These are phyloP conservation scores for Claviceps cyperi DNA, from an alignment of 2,329 filamentous ascomycete genomes.

Conservation along the genomic window DNA sequence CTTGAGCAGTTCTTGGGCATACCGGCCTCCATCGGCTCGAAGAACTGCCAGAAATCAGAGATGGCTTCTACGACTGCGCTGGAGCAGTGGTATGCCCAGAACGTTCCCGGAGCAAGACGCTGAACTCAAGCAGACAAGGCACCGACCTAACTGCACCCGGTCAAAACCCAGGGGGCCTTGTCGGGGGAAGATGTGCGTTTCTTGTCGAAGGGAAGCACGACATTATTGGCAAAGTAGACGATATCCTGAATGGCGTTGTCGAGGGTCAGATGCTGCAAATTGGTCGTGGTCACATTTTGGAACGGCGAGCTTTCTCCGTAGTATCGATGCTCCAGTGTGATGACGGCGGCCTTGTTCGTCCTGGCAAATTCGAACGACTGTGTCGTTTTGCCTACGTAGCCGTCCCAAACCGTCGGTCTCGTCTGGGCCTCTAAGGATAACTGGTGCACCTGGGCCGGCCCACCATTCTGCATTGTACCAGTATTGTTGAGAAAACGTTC, in stretches of 20 bases:
- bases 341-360: no score
- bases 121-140: slow-evolving; percentile 61
- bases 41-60: slow-evolving; percentile 53
- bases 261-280: slow-evolving; percentile 61
- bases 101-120: slow-evolving; percentile 57
- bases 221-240: slow-evolving; percentile 59
- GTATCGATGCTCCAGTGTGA: no score
- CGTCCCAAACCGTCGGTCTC: no score
- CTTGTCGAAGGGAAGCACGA: slow-evolving; percentile 53
- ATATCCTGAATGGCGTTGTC: slow-evolving; percentile 65
- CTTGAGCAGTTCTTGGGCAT: slow-evolving; percentile 45
- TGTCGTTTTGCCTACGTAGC: no score
- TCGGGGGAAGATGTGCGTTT: slow-evolving; percentile 47
- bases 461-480: no score
- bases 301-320: no score
- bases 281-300: slow-evolving; percentile 46
- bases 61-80: slow-evolving; percentile 65
- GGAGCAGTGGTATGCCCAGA: slow-evolving; percentile 61
- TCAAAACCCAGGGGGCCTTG: slow-evolving; percentile 55
- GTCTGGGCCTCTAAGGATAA: no score
- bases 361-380: no score
- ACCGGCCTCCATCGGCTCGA: slow-evolving; percentile 27
- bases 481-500: no score
- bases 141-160: slow-evolving; percentile 69
- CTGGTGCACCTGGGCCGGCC: no score